These are phyloP conservation scores for Chrysoporthe puriensis DNA, from an alignment of 2,329 filamentous ascomycete genomes.

Conservation along the genomic window DNA sequence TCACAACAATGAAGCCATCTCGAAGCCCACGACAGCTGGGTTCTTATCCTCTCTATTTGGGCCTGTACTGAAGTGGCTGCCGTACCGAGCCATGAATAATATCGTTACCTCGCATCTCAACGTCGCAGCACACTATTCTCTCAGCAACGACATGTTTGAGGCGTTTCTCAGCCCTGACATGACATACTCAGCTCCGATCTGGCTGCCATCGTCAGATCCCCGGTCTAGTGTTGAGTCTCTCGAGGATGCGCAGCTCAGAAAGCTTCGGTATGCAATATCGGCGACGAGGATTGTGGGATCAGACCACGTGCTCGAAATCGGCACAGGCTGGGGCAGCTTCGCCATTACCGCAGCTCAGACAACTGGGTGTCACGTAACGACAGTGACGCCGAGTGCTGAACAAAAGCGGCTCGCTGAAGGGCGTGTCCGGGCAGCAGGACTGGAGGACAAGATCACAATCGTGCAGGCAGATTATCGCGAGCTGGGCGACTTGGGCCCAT, in stretches of 20 bases:
- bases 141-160: slow-evolving; percentile 27
- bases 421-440: slow-evolving; percentile 16
- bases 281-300: slow-evolving; percentile 12
- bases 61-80: neutral
- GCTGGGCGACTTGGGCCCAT: slow-evolving; percentile 1
- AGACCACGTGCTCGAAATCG: slow-evolving; percentile 29
- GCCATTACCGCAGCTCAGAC: slow-evolving; percentile 23
- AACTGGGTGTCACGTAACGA: slow-evolving; percentile 27
- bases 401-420: slow-evolving; percentile 26
- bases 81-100: slow-evolving; percentile 12
- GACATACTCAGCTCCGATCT: slow-evolving; percentile 29
- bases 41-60: slow-evolving; percentile 10
- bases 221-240: slow-evolving; percentile 20
- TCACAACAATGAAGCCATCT: slow-evolving; percentile 17
- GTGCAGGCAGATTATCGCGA: slow-evolving; percentile 27
- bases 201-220: slow-evolving; percentile 23
- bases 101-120: slow-evolving; percentile 19
- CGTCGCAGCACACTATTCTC: slow-evolving; percentile 22
- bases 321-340: slow-evolving; percentile 29
- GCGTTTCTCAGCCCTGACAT: slow-evolving; percentile 28
- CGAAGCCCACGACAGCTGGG: slow-evolving; percentile 11
- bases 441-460: slow-evolving; percentile 19
- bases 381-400: slow-evolving; percentile 24
- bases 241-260: slow-evolving; percentile 27
- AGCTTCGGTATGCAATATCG: slow-evolving; percentile 24